phyloP scores from a whole-genome alignment of 371 early-diverging fungal genomes.

The Coemansia sp. region DNA sequence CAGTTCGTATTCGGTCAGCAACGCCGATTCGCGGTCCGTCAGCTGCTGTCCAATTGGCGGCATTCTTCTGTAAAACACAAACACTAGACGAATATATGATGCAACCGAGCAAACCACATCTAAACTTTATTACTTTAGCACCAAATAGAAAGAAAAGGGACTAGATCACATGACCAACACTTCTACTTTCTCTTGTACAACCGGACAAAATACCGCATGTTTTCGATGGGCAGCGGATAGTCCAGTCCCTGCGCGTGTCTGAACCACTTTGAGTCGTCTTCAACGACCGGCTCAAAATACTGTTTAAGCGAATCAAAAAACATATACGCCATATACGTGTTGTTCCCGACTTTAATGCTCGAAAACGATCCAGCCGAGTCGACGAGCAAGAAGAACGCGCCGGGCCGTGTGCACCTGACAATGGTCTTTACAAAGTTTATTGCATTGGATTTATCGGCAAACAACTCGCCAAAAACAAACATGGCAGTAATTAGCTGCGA shows the following conservation, averaged over 20 bases:
- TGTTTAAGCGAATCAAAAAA: constrained; percentile 78
- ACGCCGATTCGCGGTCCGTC: constrained; percentile 42
- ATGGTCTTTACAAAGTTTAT: constrained; percentile 72
- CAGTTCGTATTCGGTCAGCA: constrained; percentile 49
- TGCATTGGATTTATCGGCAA: constrained; percentile 69
- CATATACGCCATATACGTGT: constrained; percentile 82
- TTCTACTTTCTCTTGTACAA: constrained; percentile 61
- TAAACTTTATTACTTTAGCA: neutral
- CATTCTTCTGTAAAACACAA: constrained; percentile 5
- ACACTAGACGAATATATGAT: neutral
- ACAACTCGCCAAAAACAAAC: constrained; percentile 90
- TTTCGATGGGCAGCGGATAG: constrained; percentile 78
- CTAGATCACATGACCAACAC: neutral
- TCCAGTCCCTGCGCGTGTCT: constrained; percentile 67
- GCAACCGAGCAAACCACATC: too few species aligned
- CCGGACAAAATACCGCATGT: constrained; percentile 88
- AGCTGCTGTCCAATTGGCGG: constrained; percentile 41
- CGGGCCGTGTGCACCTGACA: constrained; percentile 64
- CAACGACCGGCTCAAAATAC: constrained; percentile 61
- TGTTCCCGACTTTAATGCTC: constrained; percentile 71
- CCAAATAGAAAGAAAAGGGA: neutral
- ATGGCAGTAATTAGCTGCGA: constrained; percentile 79
- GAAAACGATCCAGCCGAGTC: constrained; percentile 95
- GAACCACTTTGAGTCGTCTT: constrained; percentile 81
- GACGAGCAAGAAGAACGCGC: constrained; percentile 74